A percentile compares a stretch with the other conserved stretches of the same genome.
Conservation (phyloP, 345 rosid species). For the Dipteronia sinensis region DNA sequence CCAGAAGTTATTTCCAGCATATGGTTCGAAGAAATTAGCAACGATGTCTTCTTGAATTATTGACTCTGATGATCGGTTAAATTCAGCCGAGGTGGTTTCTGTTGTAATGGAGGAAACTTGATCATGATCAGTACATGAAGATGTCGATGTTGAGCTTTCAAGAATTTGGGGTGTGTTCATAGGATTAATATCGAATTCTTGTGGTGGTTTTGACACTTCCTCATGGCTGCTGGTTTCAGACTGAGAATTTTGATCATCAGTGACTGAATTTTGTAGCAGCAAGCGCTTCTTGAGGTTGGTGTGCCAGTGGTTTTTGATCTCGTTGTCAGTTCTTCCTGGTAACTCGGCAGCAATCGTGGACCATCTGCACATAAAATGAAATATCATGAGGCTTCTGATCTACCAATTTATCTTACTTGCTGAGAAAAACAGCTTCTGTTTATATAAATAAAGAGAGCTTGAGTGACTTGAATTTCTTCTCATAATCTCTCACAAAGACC, state of each 20-base stretch:
- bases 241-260: neutral
- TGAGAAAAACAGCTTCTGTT: too few species aligned
- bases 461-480: neutral
- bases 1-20: conserved; percentile 40
- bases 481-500: neutral
- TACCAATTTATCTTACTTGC: too few species aligned
- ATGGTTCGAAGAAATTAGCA: conserved; percentile 26
- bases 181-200: neutral
- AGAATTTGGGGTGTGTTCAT: conserved; percentile 8
- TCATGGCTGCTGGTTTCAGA: conserved; percentile 1
- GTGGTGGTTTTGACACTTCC: conserved; percentile 1
- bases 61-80: conserved; percentile 7
- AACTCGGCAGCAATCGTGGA: conserved; percentile 58
- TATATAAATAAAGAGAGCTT: neutral
- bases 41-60: conserved; percentile 8
- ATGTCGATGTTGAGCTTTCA: conserved; percentile 24
- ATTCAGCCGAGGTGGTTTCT: neutral
- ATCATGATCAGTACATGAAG: conserved; percentile 12
- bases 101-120: conserved; percentile 17
- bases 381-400: neutral
- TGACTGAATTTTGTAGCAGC: neutral
- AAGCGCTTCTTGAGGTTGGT: conserved; percentile 50
- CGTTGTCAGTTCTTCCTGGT: conserved; percentile 65
- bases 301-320: conserved; percentile 71
- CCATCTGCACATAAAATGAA: conserved; percentile 44